Percentiles rank a stretch among this genome's conserved stretches.
Evolutionary conservation across 805 yeast species (phyloP).

Genomic region (Wickerhamomyces rabaulensis): DNA sequence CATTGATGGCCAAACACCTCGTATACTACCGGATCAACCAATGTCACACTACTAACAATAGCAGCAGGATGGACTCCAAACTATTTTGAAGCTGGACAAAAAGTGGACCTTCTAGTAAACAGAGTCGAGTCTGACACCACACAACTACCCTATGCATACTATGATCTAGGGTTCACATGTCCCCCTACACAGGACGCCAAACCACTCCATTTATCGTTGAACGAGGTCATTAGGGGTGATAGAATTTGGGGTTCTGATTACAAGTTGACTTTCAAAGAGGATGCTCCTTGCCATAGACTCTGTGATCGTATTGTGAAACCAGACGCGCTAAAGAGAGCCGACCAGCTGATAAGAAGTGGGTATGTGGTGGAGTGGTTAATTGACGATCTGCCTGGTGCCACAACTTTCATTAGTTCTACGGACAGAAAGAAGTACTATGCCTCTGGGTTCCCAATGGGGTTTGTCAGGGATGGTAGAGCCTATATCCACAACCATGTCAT

Average conservation of each 20-base stretch:
- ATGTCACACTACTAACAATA: not conserved
- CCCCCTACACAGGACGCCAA: constrained; percentile 52
- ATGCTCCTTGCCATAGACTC: constrained; percentile 56
- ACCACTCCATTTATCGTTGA: constrained; percentile 62
- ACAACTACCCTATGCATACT: constrained; percentile 71
- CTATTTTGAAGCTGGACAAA: constrained; percentile 45
- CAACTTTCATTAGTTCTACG: constrained; percentile 62
- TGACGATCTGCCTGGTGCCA: constrained; percentile 85
- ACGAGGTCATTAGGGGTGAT: constrained; percentile 79
- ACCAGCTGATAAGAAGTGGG: constrained; percentile 55
- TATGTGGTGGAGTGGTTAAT: constrained; percentile 81
- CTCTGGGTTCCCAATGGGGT: constrained; percentile 84
- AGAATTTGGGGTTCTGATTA: constrained; percentile 73
- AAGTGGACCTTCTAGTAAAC: constrained; percentile 66
- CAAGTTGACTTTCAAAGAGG: constrained; percentile 56
- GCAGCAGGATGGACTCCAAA: constrained; percentile 31
- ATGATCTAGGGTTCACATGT: constrained; percentile 76
- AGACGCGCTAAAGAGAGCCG: constrained; percentile 49
- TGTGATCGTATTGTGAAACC: constrained; percentile 63
- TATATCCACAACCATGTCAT: constrained; percentile 76
- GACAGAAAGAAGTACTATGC: constrained; percentile 67
- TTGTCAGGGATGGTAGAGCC: constrained; percentile 50
- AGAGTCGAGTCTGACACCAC: constrained; percentile 75
- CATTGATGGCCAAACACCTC: not conserved
- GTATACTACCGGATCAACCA: not conserved